These are phyloP conservation scores for Phlebiopsis flavidoalba DNA, from an alignment of 768 basidiomycete species.

Conservation along the genomic window DNA sequence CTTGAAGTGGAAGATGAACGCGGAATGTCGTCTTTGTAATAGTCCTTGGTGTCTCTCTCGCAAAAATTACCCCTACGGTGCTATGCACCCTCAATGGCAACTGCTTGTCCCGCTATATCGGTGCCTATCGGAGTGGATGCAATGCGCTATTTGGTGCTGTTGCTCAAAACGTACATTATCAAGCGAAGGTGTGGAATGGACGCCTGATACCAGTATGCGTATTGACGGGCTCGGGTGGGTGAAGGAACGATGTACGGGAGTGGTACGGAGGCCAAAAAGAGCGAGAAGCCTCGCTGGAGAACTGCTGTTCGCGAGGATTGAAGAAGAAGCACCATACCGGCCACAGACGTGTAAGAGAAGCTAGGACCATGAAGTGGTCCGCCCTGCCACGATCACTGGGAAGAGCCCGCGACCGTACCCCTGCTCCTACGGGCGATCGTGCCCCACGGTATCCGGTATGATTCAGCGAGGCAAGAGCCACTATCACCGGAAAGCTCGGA, in stretches of 20 bases:
- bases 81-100: slow-evolving; percentile 80
- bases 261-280: slow-evolving; percentile 75
- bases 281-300: slow-evolving; percentile 49
- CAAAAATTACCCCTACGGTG: slow-evolving; percentile 54
- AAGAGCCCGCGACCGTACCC: slow-evolving; percentile 9
- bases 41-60: slow-evolving; percentile 42
- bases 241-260: slow-evolving; percentile 51
- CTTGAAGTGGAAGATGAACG: slow-evolving; percentile 50
- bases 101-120: slow-evolving; percentile 81
- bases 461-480: slow-evolving; percentile 72
- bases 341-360: slow-evolving; percentile 9
- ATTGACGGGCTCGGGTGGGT: slow-evolving; percentile 80
- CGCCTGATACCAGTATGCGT: slow-evolving; percentile 70
- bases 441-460: slow-evolving; percentile 65
- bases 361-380: slow-evolving; percentile 10
- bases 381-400: slow-evolving; percentile 7
- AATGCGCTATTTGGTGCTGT: slow-evolving; percentile 67
- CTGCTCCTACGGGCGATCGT: slow-evolving; percentile 26
- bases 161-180: slow-evolving; percentile 83
- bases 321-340: slow-evolving; percentile 14
- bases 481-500: slow-evolving; percentile 81
- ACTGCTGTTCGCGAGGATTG: slow-evolving; percentile 53
- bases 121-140: slow-evolving; percentile 73
- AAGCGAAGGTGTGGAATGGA: slow-evolving; percentile 70
- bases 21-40: slow-evolving; percentile 26